Evolutionary conservation across 2,329 filamentous ascomycete genomes (phyloP).

Genomic region (Cordyceps javanica): DNA sequence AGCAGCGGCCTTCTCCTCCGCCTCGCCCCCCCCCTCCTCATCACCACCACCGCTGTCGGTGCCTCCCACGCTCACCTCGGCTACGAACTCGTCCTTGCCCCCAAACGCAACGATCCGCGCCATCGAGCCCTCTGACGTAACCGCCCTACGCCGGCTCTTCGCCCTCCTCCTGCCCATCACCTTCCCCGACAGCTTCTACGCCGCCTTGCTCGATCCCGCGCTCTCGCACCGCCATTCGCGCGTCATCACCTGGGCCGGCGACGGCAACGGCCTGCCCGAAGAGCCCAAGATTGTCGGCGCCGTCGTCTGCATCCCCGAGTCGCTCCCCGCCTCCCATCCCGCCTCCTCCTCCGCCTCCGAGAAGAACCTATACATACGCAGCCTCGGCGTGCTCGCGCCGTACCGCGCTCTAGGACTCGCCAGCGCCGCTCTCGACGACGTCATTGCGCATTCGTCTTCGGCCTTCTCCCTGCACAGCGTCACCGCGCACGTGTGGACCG

Average conservation of each 20-base stretch:
- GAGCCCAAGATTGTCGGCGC: constrained; percentile 52
- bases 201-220: constrained; percentile 43
- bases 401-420: constrained; percentile 56
- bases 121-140: constrained; percentile 45
- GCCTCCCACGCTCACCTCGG: constrained; percentile 14
- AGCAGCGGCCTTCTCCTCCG: constrained; percentile 15
- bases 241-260: constrained; percentile 51
- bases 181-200: constrained; percentile 61
- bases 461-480: constrained; percentile 29
- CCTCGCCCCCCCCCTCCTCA: too few species aligned
- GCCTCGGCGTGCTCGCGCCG: constrained; percentile 55
- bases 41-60: constrained; percentile 14
- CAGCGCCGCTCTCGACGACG: constrained; percentile 48
- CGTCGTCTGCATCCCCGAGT: constrained; percentile 56
- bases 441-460: constrained; percentile 29
- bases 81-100: constrained; percentile 31
- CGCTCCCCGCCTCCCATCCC: not conserved
- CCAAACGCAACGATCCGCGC: constrained; percentile 47
- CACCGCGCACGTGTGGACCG: constrained; percentile 64
- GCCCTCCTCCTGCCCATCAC: constrained; percentile 56
- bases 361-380: constrained; percentile 58
- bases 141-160: constrained; percentile 58
- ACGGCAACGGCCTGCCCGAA: constrained; percentile 20
- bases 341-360: constrained; percentile 13
- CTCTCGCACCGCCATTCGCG: constrained; percentile 51